Conservation (phyloP, 805 yeast species). For the Suhomyces emberorum region DNA sequence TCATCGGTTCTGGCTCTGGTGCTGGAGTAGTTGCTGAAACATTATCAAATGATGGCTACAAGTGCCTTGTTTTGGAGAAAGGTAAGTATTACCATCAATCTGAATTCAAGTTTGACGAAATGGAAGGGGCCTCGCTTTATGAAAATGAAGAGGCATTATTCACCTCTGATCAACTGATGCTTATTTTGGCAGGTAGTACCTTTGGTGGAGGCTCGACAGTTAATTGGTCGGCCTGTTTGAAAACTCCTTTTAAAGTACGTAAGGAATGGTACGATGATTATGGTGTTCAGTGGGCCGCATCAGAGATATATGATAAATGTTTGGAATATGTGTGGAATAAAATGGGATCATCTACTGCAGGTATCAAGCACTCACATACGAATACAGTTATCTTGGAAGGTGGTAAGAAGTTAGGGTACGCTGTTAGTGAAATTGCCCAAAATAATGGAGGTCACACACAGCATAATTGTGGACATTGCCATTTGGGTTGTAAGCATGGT, state of each 20-base stretch:
- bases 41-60: constrained; percentile 40
- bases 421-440: constrained; percentile 40
- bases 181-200: constrained; percentile 48
- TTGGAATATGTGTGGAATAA: constrained; percentile 43
- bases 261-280: constrained; percentile 47
- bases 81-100: constrained; percentile 40
- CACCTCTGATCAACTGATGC: constrained; percentile 31
- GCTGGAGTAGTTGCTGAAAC: constrained; percentile 53
- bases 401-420: constrained; percentile 43
- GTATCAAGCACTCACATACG: constrained; percentile 41
- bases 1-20: constrained; percentile 53
- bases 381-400: constrained; percentile 45
- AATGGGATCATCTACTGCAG: constrained; percentile 46
- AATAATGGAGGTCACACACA: constrained; percentile 41
- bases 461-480: constrained; percentile 48
- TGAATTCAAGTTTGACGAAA: constrained; percentile 37
- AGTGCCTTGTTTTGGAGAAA: constrained; percentile 48
- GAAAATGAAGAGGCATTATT: constrained; percentile 39
- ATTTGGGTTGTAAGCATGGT: constrained; percentile 49
- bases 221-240: constrained; percentile 54
- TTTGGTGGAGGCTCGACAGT: constrained; percentile 59
- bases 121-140: constrained; percentile 35
- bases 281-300: constrained; percentile 47
- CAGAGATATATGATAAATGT: constrained; percentile 41
- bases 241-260: constrained; percentile 49